phyloP scores from a whole-genome alignment of 768 basidiomycete genomes.

The Suillus bovinus region DNA sequence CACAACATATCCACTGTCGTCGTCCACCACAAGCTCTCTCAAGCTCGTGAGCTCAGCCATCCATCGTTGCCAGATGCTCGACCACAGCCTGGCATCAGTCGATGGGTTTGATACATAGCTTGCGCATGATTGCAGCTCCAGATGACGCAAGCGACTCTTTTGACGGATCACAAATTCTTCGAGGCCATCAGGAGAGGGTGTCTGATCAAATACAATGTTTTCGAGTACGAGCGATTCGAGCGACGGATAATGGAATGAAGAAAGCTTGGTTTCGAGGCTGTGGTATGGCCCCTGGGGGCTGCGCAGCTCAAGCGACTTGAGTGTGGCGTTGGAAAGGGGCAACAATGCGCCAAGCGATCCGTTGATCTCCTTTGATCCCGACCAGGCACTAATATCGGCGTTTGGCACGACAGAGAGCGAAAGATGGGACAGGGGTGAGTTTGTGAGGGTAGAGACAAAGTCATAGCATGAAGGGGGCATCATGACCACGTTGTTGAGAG shows the following conservation, averaged over 20 bases:
- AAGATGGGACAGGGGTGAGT: conserved; percentile 30
- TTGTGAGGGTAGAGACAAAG: conserved; percentile 25
- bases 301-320: conserved; percentile 25
- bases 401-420: conserved; percentile 34
- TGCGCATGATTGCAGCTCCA: conserved; percentile 28
- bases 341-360: conserved; percentile 27
- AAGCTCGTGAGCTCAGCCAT: conserved; percentile 24
- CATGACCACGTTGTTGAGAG: conserved; percentile 25
- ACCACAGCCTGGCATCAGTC: conserved; percentile 26
- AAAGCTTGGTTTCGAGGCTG: conserved; percentile 25
- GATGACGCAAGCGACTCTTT: conserved; percentile 23
- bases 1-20: conserved; percentile 21
- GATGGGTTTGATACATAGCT: conserved; percentile 24
- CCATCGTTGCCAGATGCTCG: conserved; percentile 27
- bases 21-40: conserved; percentile 22
- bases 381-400: conserved; percentile 30
- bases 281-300: conserved; percentile 33
- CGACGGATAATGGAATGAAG: conserved; percentile 23
- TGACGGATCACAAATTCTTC: conserved; percentile 34
- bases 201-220: conserved; percentile 30
- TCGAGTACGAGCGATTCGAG: conserved; percentile 30
- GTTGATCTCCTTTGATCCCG: conserved; percentile 31
- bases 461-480: conserved; percentile 28
- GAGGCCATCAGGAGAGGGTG: conserved; percentile 21
- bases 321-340: conserved; percentile 19